Base-by-base conservation (phyloP, 225 moss, liverwort and hornwort species). In the Pleurozium schreberi region DNA sequence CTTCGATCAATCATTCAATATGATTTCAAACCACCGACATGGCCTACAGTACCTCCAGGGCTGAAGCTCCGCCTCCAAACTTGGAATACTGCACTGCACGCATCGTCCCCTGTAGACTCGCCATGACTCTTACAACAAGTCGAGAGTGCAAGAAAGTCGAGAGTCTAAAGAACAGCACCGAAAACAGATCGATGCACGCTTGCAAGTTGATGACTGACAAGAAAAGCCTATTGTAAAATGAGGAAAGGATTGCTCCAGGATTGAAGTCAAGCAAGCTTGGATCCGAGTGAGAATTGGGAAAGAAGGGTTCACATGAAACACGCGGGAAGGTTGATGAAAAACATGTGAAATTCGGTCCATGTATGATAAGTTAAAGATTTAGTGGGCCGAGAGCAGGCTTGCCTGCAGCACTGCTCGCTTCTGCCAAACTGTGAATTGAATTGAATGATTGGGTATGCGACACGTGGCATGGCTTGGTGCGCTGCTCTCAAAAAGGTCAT, bases 51-150 rank as follows among this genome's bases (percentile, higher is more conserved):
- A n/a, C 93, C 93, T 93, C n/a, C 26, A 93, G 77, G 26, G 50
- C 89, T 78, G 90, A 63, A 89, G 90, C 87, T 79, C 87, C 87
- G 31, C 91, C 93, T 68, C 89, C 91, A 28, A 92, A 90, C 49
- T 84, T 87, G 71, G 87, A 87, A 6, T 81, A 93, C 19, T 91
- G 91, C 77, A 93, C 90, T 13, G 93, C 92, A 45, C 89, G 88
- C 91, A 93, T 93, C 83, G 20, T 88, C 66, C 13, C 34, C 76
- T 82, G 80, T 21, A 28, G 36, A 71, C 34, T 86, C 70, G 80
- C 87, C 89, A 91, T 89, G 12, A 28, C 43, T 42, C 57, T 40
- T n/a, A 57, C 45, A 34, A 40, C n/a, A 80, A 62, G 3, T 61
- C 11, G 34, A 42, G 33, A 59, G 23, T 53, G 53, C 89, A 49